Evolutionary conservation across 2,329 filamentous ascomycete genomes (phyloP).

Genomic region (Neonectria ditissima): DNA sequence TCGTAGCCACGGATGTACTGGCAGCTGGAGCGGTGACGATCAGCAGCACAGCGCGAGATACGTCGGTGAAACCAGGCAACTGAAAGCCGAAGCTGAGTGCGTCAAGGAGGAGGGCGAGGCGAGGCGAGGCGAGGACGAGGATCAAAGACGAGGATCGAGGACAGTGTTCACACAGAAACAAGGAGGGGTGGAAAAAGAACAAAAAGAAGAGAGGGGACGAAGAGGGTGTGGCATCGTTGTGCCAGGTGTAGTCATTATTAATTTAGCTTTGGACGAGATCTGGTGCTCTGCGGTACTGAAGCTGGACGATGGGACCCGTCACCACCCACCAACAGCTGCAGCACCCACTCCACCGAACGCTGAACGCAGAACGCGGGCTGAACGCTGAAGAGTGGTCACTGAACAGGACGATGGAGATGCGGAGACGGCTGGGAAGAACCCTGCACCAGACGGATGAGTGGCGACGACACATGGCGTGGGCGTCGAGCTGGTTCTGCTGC

Average conservation of each 20-base stretch:
- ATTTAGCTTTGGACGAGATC: conserved; percentile 40
- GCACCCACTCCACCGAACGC: conserved; percentile 7
- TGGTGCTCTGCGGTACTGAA: conserved; percentile 22
- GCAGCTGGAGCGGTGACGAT: conserved; percentile 32
- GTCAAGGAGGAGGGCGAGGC: neutral
- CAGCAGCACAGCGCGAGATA: conserved; percentile 32
- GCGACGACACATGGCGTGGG: conserved; percentile 42
- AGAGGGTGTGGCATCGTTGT: conserved; percentile 34
- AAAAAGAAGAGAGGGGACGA: conserved; percentile 20
- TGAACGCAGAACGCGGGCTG: neutral
- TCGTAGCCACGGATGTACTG: conserved; percentile 21
- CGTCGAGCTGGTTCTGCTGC: conserved; percentile 34
- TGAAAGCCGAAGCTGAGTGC: conserved; percentile 8
- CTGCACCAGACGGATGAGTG: conserved; percentile 30
- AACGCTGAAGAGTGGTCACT: neutral
- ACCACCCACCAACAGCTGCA: neutral
- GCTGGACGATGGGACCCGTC: conserved; percentile 13
- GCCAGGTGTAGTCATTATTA: conserved; percentile 28
- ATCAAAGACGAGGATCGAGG: conserved; percentile 11
- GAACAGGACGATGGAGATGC: conserved; percentile 33
- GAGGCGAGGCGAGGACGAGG: conserved; percentile 22
- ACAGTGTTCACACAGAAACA: neutral
- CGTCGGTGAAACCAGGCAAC: conserved; percentile 10
- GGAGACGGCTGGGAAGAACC: conserved; percentile 40
- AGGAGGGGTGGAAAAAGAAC: conserved; percentile 17